These are phyloP conservation scores for Penicillium hordei DNA, from an alignment of 2,329 filamentous ascomycete species.

Conservation along the genomic window DNA sequence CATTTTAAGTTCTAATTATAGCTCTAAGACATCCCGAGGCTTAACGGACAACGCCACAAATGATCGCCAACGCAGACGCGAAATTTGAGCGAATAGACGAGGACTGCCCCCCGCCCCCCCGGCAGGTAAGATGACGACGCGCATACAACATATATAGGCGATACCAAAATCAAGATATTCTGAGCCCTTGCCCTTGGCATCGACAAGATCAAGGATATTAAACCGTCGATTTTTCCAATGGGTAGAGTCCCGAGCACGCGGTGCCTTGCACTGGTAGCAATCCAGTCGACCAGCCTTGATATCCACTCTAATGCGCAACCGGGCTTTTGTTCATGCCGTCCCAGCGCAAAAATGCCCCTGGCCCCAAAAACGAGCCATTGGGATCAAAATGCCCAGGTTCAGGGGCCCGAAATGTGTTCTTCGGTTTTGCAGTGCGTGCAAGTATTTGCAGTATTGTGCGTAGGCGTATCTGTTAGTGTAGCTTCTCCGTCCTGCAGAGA, in stretches of 20 bases:
- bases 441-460: neutral
- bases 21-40: neutral
- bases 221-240: neutral
- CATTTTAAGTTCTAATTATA: neutral
- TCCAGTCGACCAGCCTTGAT: neutral
- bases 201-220: neutral
- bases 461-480: neutral
- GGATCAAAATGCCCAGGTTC: neutral
- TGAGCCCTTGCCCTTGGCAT: neutral
- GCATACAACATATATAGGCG: neutral
- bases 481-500: neutral
- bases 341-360: neutral
- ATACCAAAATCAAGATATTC: neutral
- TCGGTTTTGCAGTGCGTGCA: neutral
- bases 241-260: neutral
- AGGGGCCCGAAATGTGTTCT: neutral
- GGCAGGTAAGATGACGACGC: conserved; percentile 3
- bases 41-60: conserved; percentile 1
- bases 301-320: neutral
- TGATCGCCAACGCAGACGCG: neutral
- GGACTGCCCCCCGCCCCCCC: neutral
- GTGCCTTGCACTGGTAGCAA: neutral
- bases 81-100: neutral
- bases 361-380: neutral
- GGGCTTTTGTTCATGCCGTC: neutral